A percentile compares a stretch with the other conserved stretches of the same genome.
Evolutionary conservation across 2,329 filamentous ascomycete genomes (phyloP).

Genomic region (Emergomyces orientalis): DNA sequence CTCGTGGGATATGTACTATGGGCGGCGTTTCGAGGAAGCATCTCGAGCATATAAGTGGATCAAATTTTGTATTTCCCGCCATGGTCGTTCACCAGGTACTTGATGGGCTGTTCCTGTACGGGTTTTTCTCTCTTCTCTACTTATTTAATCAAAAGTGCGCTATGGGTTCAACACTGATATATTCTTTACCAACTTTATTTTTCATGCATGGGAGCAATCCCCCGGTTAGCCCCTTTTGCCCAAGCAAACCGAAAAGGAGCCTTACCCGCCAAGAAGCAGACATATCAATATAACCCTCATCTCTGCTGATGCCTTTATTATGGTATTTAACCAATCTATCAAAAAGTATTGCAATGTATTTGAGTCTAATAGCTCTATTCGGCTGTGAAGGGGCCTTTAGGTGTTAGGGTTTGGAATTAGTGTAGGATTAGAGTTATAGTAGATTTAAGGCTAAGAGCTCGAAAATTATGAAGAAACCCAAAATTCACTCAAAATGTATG

Average conservation of each 20-base stretch:
- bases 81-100: background rate
- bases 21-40: background rate
- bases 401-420: too few relatives aligned
- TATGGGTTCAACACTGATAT: background rate
- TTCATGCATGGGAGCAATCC: too few relatives aligned
- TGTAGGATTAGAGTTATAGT: too few relatives aligned
- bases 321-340: too few relatives aligned
- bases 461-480: too few relatives aligned
- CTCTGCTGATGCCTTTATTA: too few relatives aligned
- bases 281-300: too few relatives aligned
- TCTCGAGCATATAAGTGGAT: background rate
- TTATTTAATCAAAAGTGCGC: background rate
- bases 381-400: too few relatives aligned
- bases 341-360: too few relatives aligned
- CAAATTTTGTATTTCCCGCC: background rate
- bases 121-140: background rate
- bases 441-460: too few relatives aligned
- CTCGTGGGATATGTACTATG: slow-evolving; percentile 16
- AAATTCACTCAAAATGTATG: too few relatives aligned
- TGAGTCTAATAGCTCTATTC: too few relatives aligned
- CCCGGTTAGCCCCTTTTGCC: background rate
- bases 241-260: background rate
- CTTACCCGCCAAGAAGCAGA: background rate
- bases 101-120: background rate
- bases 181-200: background rate